These are phyloP conservation scores for Pichia cephalocereana DNA, from an alignment of 805 yeast species.

Conservation along the genomic window DNA sequence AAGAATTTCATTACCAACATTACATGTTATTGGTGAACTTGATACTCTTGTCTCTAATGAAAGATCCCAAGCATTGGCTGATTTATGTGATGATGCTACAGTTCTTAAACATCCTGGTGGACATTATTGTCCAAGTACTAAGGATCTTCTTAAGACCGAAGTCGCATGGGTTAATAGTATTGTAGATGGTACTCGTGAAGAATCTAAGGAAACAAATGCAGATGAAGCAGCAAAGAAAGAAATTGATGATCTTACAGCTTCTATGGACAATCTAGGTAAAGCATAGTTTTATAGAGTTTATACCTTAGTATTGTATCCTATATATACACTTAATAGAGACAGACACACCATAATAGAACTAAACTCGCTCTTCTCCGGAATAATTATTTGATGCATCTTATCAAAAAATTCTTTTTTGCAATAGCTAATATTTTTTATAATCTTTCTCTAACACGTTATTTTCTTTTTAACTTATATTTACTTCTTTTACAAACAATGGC, in stretches of 20 bases:
- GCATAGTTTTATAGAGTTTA: slow-evolving; percentile 8
- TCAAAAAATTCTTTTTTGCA: too few relatives aligned
- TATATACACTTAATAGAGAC: too few relatives aligned
- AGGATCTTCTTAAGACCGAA: slow-evolving; percentile 29
- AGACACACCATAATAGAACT: too few relatives aligned
- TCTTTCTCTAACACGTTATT: neutral
- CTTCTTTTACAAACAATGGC: slow-evolving; percentile 1
- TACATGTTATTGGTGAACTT: slow-evolving; percentile 77
- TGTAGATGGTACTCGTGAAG: slow-evolving; percentile 12
- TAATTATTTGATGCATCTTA: too few relatives aligned
- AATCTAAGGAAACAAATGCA: slow-evolving; percentile 1
- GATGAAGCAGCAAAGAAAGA: slow-evolving; percentile 12
- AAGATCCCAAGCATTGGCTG: slow-evolving; percentile 53
- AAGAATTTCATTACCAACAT: slow-evolving; percentile 29
- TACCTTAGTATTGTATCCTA: too few relatives aligned
- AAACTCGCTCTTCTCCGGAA: too few relatives aligned
- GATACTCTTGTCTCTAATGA: slow-evolving; percentile 80
- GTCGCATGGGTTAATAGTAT: slow-evolving; percentile 27
- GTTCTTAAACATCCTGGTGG: slow-evolving; percentile 85
- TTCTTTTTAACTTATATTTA: neutral
- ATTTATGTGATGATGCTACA: slow-evolving; percentile 41
- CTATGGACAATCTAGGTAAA: slow-evolving; percentile 24
- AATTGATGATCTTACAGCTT: slow-evolving; percentile 16
- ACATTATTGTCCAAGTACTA: slow-evolving; percentile 89
- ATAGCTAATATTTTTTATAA: neutral